Evolutionary conservation across 495 filamentous ascomycete genomes (phyloP).

Genomic region (Penicillium pancosmium): DNA sequence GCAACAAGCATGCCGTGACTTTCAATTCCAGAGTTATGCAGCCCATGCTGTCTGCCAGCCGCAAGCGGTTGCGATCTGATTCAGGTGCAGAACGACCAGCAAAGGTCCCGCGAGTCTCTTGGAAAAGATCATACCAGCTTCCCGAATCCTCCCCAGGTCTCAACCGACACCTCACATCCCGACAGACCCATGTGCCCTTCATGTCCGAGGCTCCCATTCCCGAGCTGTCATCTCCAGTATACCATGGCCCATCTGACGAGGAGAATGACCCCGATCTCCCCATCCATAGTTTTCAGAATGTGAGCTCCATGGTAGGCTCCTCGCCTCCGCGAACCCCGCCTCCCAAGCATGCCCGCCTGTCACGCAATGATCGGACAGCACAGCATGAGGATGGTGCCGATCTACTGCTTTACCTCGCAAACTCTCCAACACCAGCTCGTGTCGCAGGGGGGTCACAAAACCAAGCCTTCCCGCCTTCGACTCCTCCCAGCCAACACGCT

Average conservation of each 20-base stretch:
- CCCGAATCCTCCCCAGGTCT: constrained; percentile 80
- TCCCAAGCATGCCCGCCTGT: constrained; percentile 60
- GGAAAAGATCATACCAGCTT: constrained; percentile 73
- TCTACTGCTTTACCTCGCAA: constrained; percentile 86
- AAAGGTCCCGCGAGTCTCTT: constrained; percentile 59
- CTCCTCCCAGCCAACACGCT: constrained; percentile 79
- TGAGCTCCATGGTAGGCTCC: constrained; percentile 59
- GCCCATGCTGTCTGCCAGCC: constrained; percentile 49
- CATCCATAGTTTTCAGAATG: constrained; percentile 69
- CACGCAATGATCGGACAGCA: constrained; percentile 47
- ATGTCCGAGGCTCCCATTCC: constrained; percentile 72
- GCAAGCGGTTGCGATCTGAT: constrained; percentile 72
- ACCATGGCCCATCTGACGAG: constrained; percentile 69
- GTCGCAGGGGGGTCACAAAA: constrained; percentile 38
- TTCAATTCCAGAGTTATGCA: constrained; percentile 50
- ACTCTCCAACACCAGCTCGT: constrained; percentile 84
- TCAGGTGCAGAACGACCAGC: constrained; percentile 61
- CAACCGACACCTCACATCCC: constrained; percentile 30
- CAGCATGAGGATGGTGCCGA: constrained; percentile 84
- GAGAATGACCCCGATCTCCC: constrained; percentile 75
- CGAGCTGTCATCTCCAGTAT: constrained; percentile 61
- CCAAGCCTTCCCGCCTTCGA: constrained; percentile 72
- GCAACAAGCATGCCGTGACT: constrained; percentile 51
- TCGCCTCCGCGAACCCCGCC: constrained; percentile 83
- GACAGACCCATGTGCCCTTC: constrained; percentile 67